Evolutionary conservation across 2,329 filamentous ascomycete genomes (phyloP).

Genomic region (Hymenoscyphus albidus): DNA sequence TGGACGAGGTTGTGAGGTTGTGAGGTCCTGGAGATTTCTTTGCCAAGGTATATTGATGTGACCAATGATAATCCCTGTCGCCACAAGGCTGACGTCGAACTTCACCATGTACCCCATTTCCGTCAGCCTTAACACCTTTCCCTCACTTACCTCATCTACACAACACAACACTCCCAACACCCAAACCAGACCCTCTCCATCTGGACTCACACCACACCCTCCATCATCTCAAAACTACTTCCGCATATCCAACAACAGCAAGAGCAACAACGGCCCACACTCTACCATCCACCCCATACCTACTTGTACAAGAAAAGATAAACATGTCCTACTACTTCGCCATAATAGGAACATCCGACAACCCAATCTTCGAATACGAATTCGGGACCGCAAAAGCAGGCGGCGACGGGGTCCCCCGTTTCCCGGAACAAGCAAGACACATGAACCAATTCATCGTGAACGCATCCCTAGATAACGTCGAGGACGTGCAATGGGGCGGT

Average conservation of each 20-base stretch:
- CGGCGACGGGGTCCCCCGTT: constrained; percentile 87
- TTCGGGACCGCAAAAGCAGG: constrained; percentile 96
- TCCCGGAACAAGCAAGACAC: constrained; percentile 81
- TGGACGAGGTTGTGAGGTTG: constrained; percentile 8
- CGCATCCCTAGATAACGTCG: constrained; percentile 87
- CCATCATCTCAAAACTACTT: no score
- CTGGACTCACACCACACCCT: no score
- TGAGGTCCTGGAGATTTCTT: constrained; percentile 20
- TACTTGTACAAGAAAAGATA: not conserved
- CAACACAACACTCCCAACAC: no score
- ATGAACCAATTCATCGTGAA: constrained; percentile 98
- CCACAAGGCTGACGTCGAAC: no score
- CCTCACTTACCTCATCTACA: no score
- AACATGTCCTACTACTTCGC: constrained; percentile 97
- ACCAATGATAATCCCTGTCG: constrained; percentile 26
- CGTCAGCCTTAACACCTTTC: no score
- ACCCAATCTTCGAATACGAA: constrained; percentile 92
- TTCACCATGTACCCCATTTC: no score
- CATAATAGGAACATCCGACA: constrained; percentile 92
- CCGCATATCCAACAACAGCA: no score
- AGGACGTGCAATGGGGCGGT: constrained; percentile 91
- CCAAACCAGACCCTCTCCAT: no score
- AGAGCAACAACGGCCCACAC: no score
- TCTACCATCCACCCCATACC: no score
- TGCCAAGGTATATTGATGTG: constrained; percentile 24